Evolutionary conservation across 2,329 filamentous ascomycete species (phyloP), one percentile per base, ranked within the genome.

Genomic region (Westerdykella aurantiaca): DNA sequence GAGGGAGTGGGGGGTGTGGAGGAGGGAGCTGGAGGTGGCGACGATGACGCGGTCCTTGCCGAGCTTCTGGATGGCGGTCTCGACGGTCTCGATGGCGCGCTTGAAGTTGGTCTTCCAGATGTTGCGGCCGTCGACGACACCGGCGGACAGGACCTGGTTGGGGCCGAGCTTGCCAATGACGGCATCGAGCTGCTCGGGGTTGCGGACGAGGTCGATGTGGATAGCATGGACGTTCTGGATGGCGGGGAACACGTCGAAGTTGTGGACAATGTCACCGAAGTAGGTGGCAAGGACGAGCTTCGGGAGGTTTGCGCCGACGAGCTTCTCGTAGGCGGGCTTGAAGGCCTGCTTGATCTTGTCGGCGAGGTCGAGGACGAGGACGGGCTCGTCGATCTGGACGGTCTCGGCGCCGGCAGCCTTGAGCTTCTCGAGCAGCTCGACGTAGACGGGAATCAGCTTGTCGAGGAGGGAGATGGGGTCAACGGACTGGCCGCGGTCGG

Each of bases 61-160:
- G 52, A 98, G 82, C 78, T 95, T 88, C 78, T 96, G 88, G 63
- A 97, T 77, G 54, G 91, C 93, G 48, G 81, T 77, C 82, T 97
- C 88, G 50, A 93, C 85, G 53, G 77, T 81, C 78, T 93, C 90
- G 55, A 98, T 94, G 66, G 93, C 89, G 63, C 82, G 82, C 82
- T 95, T 86, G 77, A 96, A 86, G 84, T 97, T 95, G 75, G 89
- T 96, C 87, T 98, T 98, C 93, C 93, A 98, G 80, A 98, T 97
- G 82, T 98, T 98, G 66, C 93, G 89, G 64, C 93, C 93, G 64
- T 98, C 90, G 57, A 98, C 93, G 61, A 98, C 86, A 88, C 93
- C 93, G 55, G 83, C 86, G 56, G 93, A 98, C 56, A 98, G 84
- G 59, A 89, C 73, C 69, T 95, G 94, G 71, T 89, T 88, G 69